Base-by-base conservation (phyloP, 306 rosid genomes). In the Myrica gale region DNA sequence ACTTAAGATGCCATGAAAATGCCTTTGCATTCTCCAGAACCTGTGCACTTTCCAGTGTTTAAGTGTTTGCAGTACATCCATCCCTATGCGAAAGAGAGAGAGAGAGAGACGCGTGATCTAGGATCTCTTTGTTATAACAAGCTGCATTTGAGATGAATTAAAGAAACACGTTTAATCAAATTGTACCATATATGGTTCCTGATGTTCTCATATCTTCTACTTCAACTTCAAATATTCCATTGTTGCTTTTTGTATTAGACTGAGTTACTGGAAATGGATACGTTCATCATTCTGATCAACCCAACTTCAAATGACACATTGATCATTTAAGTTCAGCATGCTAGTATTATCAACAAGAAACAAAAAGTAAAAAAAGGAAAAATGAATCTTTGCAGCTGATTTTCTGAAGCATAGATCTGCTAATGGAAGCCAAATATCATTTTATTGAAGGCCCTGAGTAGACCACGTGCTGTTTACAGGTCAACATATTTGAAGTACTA, bases 1-100 rank as follows among this genome's bases (percentile, higher is more conserved):
- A 82, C 74, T 66, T 68, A 53, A 44, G 93, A 84, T 51, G 47
- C 72, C 69, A 12, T 55, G 90, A 88, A 78, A 85, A 81, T 72
- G 83, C 87, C 86, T 66, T 44, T 65, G 68, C 83, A 84, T 47
- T 82, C 79, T 75, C 73, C 78, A 32, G 23, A 71, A 17, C 45
- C 72, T 47, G 69, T 74, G 13, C 53, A 48, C 5, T 81, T 65
- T 32, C 37, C 63, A 82, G 58, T 37, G 50, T 58, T 79, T 74
- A 44, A 70, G 58, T 69, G 5, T 48, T 48, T 53, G 91, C 32
- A 82, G 66, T 62, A 47, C 70, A 82, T 84, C 76, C 81, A 81
- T 81, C n/a, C 4, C 67, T 75, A 5, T 39, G 41, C 37, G 76
- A 54, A 12, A 16, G 21, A 19, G 17, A 16, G 11, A 13, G 45